Evolutionary conservation across 2,329 filamentous ascomycete species (phyloP), one percentile per base, ranked within the genome.

Genomic region (Colletotrichum sansevieriae): DNA sequence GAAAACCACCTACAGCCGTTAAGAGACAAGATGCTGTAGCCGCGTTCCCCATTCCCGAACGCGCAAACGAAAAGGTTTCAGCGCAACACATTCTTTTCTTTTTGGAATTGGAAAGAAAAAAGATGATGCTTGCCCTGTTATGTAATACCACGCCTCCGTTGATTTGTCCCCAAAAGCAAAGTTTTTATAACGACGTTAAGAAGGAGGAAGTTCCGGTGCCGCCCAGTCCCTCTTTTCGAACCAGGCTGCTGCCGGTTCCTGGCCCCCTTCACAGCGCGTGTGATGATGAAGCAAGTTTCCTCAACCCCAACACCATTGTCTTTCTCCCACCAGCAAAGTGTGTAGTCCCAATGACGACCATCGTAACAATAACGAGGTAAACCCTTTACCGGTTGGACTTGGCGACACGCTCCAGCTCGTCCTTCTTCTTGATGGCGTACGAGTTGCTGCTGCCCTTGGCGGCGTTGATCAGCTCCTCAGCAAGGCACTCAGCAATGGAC

Each of bases 341-440:
- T 52, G 35, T 62, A 70, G 74, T 72, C 68, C 68, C 61, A 29
- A 29, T 29, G 29, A 29, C 29, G 6, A 29, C 29, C 29, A 29
- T 29, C 29, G 29, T 29, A 61, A 67, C 44, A 37, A 63, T 15
- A 37, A 35, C 75, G 76, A 75, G 76, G 77, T 75, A 79, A 79
- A 77, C 75, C 80, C 76, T 95, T 95, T 98, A 99, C 92, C 96
- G 93, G 92, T 99, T 99, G 91, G 90, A 94, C 94, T 99, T 99
- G 87, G 96, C 96, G 80, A 99, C 96, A 96, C 96, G 96, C 92
- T 99, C 96, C 88, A 99, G 87, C 92, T 99, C 97, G 86, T 99
- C 96, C 95, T 99, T 99, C 94, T 99, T 99, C 94, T 99, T 99
- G 92, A 99, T 99, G 81, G 97, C 96, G 85, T 98, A 99, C 77